Evolutionary conservation across 768 basidiomycete species (phyloP).

Genomic region (Hortiboletus campestris): DNA sequence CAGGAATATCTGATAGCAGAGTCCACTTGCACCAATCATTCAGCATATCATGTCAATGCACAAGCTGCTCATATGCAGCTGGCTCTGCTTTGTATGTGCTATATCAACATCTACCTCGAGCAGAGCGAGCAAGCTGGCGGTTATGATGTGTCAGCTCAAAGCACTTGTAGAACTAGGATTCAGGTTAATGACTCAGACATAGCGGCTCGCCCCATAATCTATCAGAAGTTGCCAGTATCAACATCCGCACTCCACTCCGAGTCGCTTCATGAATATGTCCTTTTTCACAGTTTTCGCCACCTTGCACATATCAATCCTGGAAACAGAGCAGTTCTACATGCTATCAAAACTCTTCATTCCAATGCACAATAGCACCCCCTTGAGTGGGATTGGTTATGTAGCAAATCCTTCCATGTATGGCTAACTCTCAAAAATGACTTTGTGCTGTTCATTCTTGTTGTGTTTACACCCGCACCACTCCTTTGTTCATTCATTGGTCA

Average conservation of each 20-base stretch:
- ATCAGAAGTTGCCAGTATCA: background rate
- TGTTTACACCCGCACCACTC: background rate
- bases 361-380: background rate
- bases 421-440: background rate
- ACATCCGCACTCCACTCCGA: background rate
- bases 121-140: background rate
- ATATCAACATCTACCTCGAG: background rate
- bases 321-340: background rate
- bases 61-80: conserved; percentile 1
- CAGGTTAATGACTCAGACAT: background rate
- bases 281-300: background rate
- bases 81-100: conserved; percentile 3
- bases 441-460: background rate
- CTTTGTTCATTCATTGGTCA: background rate
- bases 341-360: background rate
- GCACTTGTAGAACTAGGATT: no score
- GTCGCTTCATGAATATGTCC: conserved; percentile 1
- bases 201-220: background rate
- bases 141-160: background rate
- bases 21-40: background rate
- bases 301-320: background rate
- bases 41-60: background rate
- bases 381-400: background rate
- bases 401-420: background rate
- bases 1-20: background rate